Evolutionary conservation across 2,329 filamentous ascomycete species (phyloP), one percentile per base, ranked within the genome.

Genomic region (Ascochyta pisi): DNA sequence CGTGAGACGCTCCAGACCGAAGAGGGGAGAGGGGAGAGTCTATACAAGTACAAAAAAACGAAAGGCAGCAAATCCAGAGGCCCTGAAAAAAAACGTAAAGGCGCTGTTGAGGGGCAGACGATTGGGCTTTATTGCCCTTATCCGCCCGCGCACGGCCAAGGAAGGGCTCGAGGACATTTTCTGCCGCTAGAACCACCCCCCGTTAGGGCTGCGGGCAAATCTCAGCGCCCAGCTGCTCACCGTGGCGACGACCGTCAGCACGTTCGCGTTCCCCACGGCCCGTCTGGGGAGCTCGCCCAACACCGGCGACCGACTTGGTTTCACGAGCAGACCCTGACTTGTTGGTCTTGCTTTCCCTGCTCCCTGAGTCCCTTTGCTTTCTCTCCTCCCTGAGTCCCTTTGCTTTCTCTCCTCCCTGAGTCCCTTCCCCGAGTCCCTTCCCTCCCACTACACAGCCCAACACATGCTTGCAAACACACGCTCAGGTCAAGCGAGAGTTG

Each of bases 1-100:
- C 57, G 60, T 62, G 56, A 61, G 63, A 67, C 64, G 59, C 65
- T 61, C 66, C 66, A 45, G 54, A 54, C 40, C 19, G 19, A 19
- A 19, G 19, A 19, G 19, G 3, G 62, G 63, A 62, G 66, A 68
- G 68, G 66, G 65, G 68, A 72, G 68, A 70, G 67, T 68, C 58
- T 60, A 63, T 62, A 63, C 56, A 66, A 64, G 58, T 50, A 60
- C 52, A 51, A 59, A 42, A 60, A 63, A 60, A 63, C 42, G 43
- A 63, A 60, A 45, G 53, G 55, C 58, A 55, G 51, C 54, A 62
- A 57, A 58, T 54, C 44, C 41, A 38, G 27, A 35, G 37, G 58
- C 50, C 45, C 48, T 34, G 16, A 13, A 41, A 49, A 47, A 52
- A 19, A 19, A 19, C 19, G 3, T 19, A 19, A 19, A 3, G 19